A percentile compares a stretch with the other conserved stretches of the same genome.
phyloP scores from a whole-genome alignment of 257 asterid genomes.

The Solanum clarkiae region DNA sequence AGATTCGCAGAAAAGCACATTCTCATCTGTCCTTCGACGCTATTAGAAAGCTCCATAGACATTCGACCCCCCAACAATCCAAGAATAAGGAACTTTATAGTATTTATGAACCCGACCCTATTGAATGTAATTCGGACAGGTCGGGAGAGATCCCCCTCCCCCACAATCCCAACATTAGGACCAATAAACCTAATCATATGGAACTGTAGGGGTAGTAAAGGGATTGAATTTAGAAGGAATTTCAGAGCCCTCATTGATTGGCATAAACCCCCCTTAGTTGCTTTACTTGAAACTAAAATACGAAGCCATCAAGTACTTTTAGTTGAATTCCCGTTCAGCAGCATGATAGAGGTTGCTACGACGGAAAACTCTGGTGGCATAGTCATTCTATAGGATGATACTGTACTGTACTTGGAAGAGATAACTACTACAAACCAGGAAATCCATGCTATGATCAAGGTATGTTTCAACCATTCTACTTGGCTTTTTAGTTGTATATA shows the following conservation, averaged over 20 bases:
- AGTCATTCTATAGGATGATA: not conserved
- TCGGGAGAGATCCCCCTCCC: no score
- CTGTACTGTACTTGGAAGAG: rapidly evolving
- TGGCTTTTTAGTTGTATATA: not conserved
- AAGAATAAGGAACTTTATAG: rapidly evolving
- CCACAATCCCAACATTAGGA: no score
- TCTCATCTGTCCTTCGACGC: not conserved
- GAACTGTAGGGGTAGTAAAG: not conserved
- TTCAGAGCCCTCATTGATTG: not conserved
- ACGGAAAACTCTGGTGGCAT: not conserved
- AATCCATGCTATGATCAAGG: not conserved
- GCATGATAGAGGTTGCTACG: not conserved
- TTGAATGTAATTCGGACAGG: no score
- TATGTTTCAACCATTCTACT: no score
- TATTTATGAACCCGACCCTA: not conserved
- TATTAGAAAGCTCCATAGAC: no score
- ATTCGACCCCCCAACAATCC: no score
- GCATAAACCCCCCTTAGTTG: not conserved
- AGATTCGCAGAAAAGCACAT: not conserved
- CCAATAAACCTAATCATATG: not conserved
- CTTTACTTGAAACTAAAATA: not conserved
- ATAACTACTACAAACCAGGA: not conserved
- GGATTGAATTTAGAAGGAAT: not conserved
- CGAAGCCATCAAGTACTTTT: no score
- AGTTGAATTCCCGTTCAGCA: no score